Evolutionary conservation across 2,329 filamentous ascomycete species (phyloP), one percentile per base, ranked within the genome.

Genomic region (Hypoxylon sp.): DNA sequence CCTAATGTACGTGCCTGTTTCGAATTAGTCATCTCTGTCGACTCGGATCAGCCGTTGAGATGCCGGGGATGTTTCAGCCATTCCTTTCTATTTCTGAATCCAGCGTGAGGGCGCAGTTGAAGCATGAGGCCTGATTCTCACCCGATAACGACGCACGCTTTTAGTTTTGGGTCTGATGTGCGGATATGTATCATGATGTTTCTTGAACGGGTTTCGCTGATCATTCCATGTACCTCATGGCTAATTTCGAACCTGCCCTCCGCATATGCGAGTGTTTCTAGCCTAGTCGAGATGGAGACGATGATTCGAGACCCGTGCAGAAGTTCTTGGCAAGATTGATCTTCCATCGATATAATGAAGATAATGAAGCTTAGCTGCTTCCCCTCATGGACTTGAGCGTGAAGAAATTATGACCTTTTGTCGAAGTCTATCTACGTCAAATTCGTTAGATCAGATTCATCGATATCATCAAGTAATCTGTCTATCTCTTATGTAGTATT

Each of bases 21-120:
- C 65, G 63, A 68, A 62, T 68, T 66, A 66, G 65, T 64, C 65
- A 68, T 66, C 65, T 68, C 59, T 54, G 55, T 62, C 63, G 63
- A 68, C 65, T 68, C 65, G 59, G 59, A 64, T 68, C 49, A 63
- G 63, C 59, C 56, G 59, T 68, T 56, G 37, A 68, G 59, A 59
- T 62, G 65, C 63, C 65, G 65, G 59, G 50, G 32, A 47, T 64
- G 65, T 68, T 66, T 68, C 65, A 68, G 65, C 63, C 57, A 65
- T 63, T 68, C 59, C 63, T 61, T 61, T 66, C 59, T 63, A 55
- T 57, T 54, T 61, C 65, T 56, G 55, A 51, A 57, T 59, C 56
- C 48, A 59, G 62, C 57, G 59, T 64, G 59, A 64, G 57, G 59
- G 62, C 64, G 56, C 7, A 13, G 59, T n/a, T n/a, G n/a, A n/a